These are phyloP conservation scores for Daucus carota DNA, from an alignment of 129 eudicot genomes.

Conservation along the genomic window DH1_v3.0 NC_030382.2:41216001-41216500, in stretches of 20 bases:
- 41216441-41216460: background rate
- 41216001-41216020: slow-evolving; percentile 6
- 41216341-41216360: slow-evolving; percentile 66
- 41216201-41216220: background rate
- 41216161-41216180: too few species aligned
- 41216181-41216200: too few species aligned
- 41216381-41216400: slow-evolving; percentile 62
- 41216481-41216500: too few species aligned
- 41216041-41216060: background rate
- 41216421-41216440: slow-evolving; percentile 10
- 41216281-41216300: background rate
- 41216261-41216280: background rate
- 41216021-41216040: background rate
- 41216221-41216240: background rate
- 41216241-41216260: background rate
- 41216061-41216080: too few species aligned
- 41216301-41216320: background rate
- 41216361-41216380: slow-evolving; percentile 54
- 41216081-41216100: too few species aligned
- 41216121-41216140: too few species aligned
- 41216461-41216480: too few species aligned
- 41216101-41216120: too few species aligned
- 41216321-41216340: slow-evolving; percentile 1
- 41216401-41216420: slow-evolving; percentile 71
- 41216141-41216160: too few species aligned